These are phyloP conservation scores for Termitomyces sp. DNA, from an alignment of 768 basidiomycete species.

Conservation along the genomic window DNA sequence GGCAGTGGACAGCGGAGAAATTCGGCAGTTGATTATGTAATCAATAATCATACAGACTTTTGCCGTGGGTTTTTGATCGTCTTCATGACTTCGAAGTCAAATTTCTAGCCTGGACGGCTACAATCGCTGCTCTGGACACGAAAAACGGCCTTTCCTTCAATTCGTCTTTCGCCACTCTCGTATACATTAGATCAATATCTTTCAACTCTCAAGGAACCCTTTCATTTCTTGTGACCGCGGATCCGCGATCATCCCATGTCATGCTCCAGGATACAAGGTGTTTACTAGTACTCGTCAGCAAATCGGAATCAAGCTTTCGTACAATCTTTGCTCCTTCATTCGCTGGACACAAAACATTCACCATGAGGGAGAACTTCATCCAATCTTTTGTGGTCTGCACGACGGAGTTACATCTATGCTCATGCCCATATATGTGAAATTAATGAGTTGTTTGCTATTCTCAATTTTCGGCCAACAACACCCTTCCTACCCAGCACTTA, in stretches of 20 bases:
- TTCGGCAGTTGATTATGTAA: conserved; percentile 44
- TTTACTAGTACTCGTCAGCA: neutral
- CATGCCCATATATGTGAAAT: neutral
- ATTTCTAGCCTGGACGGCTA: neutral
- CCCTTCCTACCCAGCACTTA: too few species aligned
- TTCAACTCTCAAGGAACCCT: neutral
- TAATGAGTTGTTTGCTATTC: neutral
- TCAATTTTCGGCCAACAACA: neutral
- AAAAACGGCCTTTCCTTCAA: neutral
- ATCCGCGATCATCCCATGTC: neutral
- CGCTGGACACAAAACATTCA: neutral
- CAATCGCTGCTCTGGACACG: neutral
- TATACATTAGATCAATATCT: neutral
- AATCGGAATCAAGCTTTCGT: neutral
- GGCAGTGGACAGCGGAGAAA: conserved; percentile 33
- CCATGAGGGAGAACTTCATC: too few species aligned
- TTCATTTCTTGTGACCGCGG: neutral
- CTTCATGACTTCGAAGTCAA: too few species aligned
- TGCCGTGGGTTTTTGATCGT: neutral
- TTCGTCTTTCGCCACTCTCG: neutral
- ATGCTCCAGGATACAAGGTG: neutral
- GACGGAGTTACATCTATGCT: neutral
- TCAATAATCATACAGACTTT: neutral
- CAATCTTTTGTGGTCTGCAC: too few species aligned
- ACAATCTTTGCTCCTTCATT: neutral